Evolutionary conservation across 306 rosid species (phyloP).

Genomic region (Senna siamea): DNA sequence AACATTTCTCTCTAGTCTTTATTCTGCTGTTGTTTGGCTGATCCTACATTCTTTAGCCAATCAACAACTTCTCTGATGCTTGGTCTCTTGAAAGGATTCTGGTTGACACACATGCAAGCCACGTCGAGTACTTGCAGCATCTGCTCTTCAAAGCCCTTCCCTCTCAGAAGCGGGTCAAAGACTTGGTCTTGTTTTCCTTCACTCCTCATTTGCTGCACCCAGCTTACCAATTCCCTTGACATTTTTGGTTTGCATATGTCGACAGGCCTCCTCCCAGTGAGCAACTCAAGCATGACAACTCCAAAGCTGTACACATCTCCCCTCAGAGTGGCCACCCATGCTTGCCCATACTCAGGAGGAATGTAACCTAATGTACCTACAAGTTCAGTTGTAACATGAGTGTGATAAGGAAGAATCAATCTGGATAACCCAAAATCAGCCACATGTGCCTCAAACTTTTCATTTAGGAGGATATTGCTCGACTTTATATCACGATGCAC

Average conservation of each 20-base stretch:
- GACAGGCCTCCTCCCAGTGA: slow-evolving; percentile 84
- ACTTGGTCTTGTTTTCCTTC: slow-evolving; percentile 81
- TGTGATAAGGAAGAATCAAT: slow-evolving; percentile 86
- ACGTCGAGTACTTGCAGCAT: slow-evolving; percentile 82
- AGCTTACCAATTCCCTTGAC: slow-evolving; percentile 78
- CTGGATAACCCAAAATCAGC: slow-evolving; percentile 93
- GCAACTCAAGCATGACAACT: slow-evolving; percentile 90
- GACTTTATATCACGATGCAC: slow-evolving; percentile 96
- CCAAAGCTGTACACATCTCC: slow-evolving; percentile 97
- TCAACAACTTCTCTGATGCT: slow-evolving; percentile 81
- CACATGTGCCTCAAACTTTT: slow-evolving; percentile 80
- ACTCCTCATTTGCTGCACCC: slow-evolving; percentile 80
- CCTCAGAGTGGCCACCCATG: slow-evolving; percentile 96
- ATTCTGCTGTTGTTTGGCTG: slow-evolving; percentile 52
- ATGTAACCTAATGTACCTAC: slow-evolving; percentile 97
- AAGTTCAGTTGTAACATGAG: slow-evolving; percentile 97
- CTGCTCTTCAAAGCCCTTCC: slow-evolving; percentile 75
- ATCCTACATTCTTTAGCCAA: slow-evolving; percentile 75
- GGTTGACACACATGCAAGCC: slow-evolving; percentile 88
- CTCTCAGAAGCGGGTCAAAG: slow-evolving; percentile 70
- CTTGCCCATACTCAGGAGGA: slow-evolving; percentile 96
- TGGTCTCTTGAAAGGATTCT: slow-evolving; percentile 85
- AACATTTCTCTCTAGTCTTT: slow-evolving; percentile 49
- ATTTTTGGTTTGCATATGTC: slow-evolving; percentile 82
- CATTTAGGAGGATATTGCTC: slow-evolving; percentile 90